Base-by-base conservation (phyloP, 2,329 filamentous ascomycete genomes). In the Fusarium euwallaceae region DNA sequence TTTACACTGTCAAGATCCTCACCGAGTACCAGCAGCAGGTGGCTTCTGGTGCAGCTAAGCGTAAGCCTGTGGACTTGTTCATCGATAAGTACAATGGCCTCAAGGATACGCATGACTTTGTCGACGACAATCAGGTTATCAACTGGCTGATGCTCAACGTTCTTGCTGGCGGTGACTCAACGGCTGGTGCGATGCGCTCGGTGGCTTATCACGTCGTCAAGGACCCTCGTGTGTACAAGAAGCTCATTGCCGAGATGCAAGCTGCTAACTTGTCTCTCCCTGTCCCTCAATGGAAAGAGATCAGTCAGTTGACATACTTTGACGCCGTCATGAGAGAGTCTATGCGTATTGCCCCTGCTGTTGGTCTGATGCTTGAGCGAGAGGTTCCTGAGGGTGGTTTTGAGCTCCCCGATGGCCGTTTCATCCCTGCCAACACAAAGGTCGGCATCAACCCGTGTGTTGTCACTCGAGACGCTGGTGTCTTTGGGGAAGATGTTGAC, bases 91-190 rank as follows among this genome's bases (percentile, higher is more conserved):
- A 74, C 9, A 74, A 75, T 14, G 41, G 58, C 1, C 45, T 76
- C 10, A 78, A 78, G 5, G 73, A 76, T 4, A 76, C 71, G 0
- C 55, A 71, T 4, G 71, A 76, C 6, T 65, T 39, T 17, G 75
- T 75, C 2, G 71, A 76, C 20, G 75, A 77, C 1, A 55, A 69
- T 0, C 75, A 76, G 32, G 64, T 77, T 0, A 63, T 73, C 24
- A 76, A 77, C 6, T 78, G 76, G 67, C 61, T 78, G 8, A 73
- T 77, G 51, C 63, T 77, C 2, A 77, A 77, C 4, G 70, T 78
- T 0, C 45, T 78, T 9, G 73, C 75, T 1, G 75, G 75, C 0
- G 74, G 73, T 7, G 75, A 77, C 14, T 76, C 75, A 0, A 78
- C 73, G 0, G 75, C 75, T 12, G 76, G 76, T 37, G 70, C 75